A percentile compares a stretch with the other conserved stretches of the same genome.
phyloP scores from a whole-genome alignment of 2,329 filamentous ascomycete genomes.

The Phyllachora maydis region DNA sequence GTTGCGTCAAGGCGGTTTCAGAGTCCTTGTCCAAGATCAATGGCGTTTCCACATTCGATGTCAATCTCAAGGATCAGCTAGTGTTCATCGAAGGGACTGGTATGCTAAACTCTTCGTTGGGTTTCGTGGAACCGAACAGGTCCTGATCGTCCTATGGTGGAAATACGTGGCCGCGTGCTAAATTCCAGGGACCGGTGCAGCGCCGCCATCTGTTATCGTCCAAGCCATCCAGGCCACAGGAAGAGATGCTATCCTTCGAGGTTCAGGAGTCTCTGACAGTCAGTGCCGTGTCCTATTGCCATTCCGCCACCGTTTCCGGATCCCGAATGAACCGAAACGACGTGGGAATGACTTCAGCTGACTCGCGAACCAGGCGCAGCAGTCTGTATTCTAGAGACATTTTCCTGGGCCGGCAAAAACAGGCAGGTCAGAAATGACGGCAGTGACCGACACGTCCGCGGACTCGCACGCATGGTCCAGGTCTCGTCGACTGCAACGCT shows the following conservation, averaged over 20 bases:
- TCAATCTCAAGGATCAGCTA: conserved; percentile 63
- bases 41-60: conserved; percentile 68
- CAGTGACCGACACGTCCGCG: conserved; percentile 43
- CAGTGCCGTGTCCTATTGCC: conserved; percentile 18
- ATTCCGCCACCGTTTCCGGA: neutral
- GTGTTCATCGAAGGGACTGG: conserved; percentile 71
- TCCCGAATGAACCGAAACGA: too few relatives aligned
- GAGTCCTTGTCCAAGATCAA: conserved; percentile 54
- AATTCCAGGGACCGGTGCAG: conserved; percentile 14
- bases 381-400: conserved; percentile 89
- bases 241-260: conserved; percentile 82
- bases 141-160: neutral
- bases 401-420: conserved; percentile 25
- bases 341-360: too few relatives aligned
- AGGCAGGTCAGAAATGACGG: conserved; percentile 8
- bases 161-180: too few relatives aligned
- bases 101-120: conserved; percentile 12
- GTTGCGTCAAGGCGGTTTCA: conserved; percentile 74
- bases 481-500: conserved; percentile 60
- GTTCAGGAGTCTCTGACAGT: conserved; percentile 73
- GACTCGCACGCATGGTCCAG: conserved; percentile 84
- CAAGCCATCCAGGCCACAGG: conserved; percentile 76
- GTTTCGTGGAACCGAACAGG: neutral
- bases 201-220: conserved; percentile 77
- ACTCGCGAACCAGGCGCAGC: conserved; percentile 60